Percentiles rank a stretch among this genome's conserved stretches.
Conservation (phyloP, 208 protist species). For the Borovskyia barvae region DNA sequence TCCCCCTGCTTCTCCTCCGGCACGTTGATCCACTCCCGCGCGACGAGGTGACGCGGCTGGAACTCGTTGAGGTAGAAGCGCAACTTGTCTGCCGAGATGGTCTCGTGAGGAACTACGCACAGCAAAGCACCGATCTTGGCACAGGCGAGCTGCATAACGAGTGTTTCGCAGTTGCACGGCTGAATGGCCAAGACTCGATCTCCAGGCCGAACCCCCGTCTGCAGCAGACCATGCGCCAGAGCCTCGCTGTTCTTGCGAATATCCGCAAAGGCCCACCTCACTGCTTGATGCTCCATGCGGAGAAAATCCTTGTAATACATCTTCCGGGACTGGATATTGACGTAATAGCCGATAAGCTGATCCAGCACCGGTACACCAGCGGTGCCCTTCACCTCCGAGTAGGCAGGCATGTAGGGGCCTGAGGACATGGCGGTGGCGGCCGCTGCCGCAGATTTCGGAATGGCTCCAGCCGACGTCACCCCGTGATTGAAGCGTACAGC, state of each 20-base stretch:
- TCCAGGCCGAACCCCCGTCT: conserved; percentile 86
- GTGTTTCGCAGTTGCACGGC: conserved; percentile 90
- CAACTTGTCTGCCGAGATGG: conserved; percentile 88
- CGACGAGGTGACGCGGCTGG: conserved; percentile 83
- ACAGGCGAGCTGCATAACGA: conserved; percentile 88
- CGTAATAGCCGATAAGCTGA: conserved; percentile 91
- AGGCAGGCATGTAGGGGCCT: conserved; percentile 62
- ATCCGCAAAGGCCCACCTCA: conserved; percentile 91
- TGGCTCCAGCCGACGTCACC: conserved; percentile 15
- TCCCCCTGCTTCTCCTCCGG: conserved; percentile 81
- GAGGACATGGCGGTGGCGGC: conserved; percentile 47
- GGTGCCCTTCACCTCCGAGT: conserved; percentile 77
- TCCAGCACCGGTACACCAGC: conserved; percentile 71
- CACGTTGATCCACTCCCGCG: conserved; percentile 88
- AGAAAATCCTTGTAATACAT: conserved; percentile 94
- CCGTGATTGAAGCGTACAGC: conserved; percentile 34
- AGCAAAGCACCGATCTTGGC: conserved; percentile 86
- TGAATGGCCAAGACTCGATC: conserved; percentile 87
- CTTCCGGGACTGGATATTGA: conserved; percentile 92
- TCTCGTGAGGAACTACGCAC: conserved; percentile 73
- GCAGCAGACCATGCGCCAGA: conserved; percentile 85
- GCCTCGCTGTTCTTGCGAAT: conserved; percentile 93
- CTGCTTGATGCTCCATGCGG: conserved; percentile 92
- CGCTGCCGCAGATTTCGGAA: conserved; percentile 42
- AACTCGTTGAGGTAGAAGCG: conserved; percentile 93